These are phyloP conservation scores for Xylariaceae sp. DNA, from an alignment of 2,329 filamentous ascomycete genomes.

Conservation along the genomic window DNA sequence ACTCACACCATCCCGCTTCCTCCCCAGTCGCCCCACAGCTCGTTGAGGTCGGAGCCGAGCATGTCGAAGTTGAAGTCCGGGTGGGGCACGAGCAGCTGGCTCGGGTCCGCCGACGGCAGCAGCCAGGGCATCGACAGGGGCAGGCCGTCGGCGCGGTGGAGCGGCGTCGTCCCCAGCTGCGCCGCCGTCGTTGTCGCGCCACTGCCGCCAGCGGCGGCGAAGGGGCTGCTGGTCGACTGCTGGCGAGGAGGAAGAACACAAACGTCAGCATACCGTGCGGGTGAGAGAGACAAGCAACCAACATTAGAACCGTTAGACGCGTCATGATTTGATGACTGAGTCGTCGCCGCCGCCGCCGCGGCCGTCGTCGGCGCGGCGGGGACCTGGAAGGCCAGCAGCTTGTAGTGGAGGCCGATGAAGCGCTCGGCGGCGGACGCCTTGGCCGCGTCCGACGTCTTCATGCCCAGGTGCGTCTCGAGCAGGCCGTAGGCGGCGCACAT, in stretches of 20 bases:
- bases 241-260: slow-evolving; percentile 16
- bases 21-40: slow-evolving; percentile 43
- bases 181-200: slow-evolving; percentile 12
- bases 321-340: slow-evolving; percentile 16
- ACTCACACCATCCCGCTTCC: slow-evolving; percentile 15
- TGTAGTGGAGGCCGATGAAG: slow-evolving; percentile 52
- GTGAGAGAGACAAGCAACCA: too few relatives aligned
- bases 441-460: slow-evolving; percentile 48
- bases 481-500: slow-evolving; percentile 54
- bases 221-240: slow-evolving; percentile 31
- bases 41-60: slow-evolving; percentile 46
- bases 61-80: slow-evolving; percentile 47
- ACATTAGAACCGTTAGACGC: slow-evolving; percentile 20
- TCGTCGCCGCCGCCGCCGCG: slow-evolving; percentile 14
- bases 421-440: slow-evolving; percentile 53
- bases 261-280: background rate
- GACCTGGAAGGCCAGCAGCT: slow-evolving; percentile 48
- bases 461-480: slow-evolving; percentile 50
- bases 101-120: slow-evolving; percentile 20
- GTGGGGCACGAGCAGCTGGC: slow-evolving; percentile 33
- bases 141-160: slow-evolving; percentile 18
- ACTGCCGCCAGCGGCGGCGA: too few relatives aligned
- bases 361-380: slow-evolving; percentile 29
- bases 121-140: slow-evolving; percentile 26
- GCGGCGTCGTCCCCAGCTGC: slow-evolving; percentile 15